Evolutionary conservation across 2,329 filamentous ascomycete genomes (phyloP).

Genomic region (Diaporthe sp.): DNA sequence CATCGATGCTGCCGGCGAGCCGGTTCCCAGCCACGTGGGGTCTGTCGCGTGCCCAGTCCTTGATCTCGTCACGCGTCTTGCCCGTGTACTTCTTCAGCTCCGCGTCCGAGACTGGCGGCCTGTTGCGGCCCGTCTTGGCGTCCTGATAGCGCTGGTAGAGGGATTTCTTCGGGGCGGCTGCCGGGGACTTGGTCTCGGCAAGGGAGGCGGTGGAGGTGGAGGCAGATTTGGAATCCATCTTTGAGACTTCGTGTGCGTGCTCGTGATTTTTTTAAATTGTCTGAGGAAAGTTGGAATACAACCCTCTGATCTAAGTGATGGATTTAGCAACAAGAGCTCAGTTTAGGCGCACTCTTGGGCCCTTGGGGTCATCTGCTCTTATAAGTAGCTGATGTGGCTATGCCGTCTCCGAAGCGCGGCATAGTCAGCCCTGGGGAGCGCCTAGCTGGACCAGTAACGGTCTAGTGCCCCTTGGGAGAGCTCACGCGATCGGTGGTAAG

Average conservation of each 20-base stretch:
- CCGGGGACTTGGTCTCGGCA: not conserved
- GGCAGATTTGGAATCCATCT: not conserved
- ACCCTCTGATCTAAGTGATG: accelerated
- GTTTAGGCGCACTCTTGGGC: not conserved
- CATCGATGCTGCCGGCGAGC: slow-evolving; percentile 51
- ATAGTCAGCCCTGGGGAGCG: not conserved
- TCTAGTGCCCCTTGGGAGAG: not conserved
- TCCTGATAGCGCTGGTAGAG: slow-evolving; percentile 45
- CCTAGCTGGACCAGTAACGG: not conserved
- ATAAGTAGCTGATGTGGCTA: slow-evolving; percentile 5
- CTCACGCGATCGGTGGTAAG: not conserved
- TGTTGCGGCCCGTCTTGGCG: slow-evolving; percentile 42
- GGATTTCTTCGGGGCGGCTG: slow-evolving; percentile 26
- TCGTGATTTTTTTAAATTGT: too few species aligned
- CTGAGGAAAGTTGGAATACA: too few species aligned
- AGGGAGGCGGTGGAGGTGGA: too few species aligned
- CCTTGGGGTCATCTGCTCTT: not conserved
- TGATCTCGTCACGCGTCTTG: slow-evolving; percentile 51
- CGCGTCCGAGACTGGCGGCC: slow-evolving; percentile 55
- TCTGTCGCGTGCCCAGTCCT: slow-evolving; percentile 53
- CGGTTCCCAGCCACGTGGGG: slow-evolving; percentile 59
- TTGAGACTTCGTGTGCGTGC: not conserved
- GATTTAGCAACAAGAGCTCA: not conserved
- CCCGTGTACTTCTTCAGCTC: slow-evolving; percentile 57
- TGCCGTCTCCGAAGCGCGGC: not conserved